Evolutionary conservation across 768 basidiomycete genomes (phyloP).

Genomic region (Lepiota subincarnata): DNA sequence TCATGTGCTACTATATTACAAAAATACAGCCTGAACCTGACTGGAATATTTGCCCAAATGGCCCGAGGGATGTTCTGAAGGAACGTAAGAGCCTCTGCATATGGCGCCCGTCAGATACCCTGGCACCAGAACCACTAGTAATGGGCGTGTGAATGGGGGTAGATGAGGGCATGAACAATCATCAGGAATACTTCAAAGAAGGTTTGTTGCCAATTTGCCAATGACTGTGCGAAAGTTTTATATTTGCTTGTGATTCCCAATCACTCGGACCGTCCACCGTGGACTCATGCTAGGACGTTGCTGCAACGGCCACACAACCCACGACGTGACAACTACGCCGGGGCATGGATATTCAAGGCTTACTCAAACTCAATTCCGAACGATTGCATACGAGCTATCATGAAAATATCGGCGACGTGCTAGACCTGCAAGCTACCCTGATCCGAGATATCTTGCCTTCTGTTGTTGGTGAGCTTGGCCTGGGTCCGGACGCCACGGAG

Average conservation of each 20-base stretch:
- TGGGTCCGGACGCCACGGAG: conserved; percentile 40
- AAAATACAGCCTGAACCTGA: too few species aligned
- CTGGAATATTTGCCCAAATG: too few species aligned
- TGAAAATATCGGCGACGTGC: conserved; percentile 42
- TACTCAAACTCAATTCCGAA: conserved; percentile 43
- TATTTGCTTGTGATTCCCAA: conserved; percentile 1
- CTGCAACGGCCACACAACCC: background rate
- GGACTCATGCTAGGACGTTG: conserved; percentile 6
- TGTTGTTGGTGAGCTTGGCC: conserved; percentile 52
- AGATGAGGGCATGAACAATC: background rate
- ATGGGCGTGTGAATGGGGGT: too few species aligned
- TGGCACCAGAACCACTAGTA: too few species aligned
- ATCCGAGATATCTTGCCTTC: conserved; percentile 57
- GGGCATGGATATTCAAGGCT: conserved; percentile 33
- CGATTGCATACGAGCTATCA: conserved; percentile 47
- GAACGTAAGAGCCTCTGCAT: too few species aligned
- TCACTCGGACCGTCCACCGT: conserved; percentile 10
- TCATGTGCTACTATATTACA: too few species aligned
- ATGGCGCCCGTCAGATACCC: too few species aligned
- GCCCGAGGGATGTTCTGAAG: too few species aligned
- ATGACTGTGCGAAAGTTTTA: conserved; percentile 11
- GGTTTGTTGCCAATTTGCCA: conserved; percentile 6
- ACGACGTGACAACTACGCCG: background rate
- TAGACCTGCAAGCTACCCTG: conserved; percentile 46
- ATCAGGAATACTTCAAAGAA: conserved; percentile 3